Evolutionary conservation across 2,329 filamentous ascomycete genomes (phyloP).

Genomic region (Juglanconis oblonga): DNA sequence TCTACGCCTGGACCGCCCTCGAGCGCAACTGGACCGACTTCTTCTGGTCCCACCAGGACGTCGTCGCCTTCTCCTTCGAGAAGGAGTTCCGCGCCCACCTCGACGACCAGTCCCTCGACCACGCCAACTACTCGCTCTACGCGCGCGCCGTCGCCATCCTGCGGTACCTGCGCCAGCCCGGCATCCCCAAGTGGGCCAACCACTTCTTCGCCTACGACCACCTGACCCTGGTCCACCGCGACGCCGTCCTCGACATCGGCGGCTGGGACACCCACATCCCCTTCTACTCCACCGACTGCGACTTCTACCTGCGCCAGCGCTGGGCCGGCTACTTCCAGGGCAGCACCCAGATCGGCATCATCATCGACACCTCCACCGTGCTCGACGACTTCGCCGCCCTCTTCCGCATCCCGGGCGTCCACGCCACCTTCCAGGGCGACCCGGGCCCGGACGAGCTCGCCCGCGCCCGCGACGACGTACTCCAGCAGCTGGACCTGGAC

Average conservation of each 20-base stretch:
- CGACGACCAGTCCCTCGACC: slow-evolving; percentile 34
- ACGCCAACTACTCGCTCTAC: slow-evolving; percentile 39
- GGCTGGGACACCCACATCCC: slow-evolving; percentile 51
- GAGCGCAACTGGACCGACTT: slow-evolving; percentile 44
- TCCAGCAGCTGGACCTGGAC: slow-evolving; percentile 28
- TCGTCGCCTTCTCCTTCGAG: slow-evolving; percentile 44
- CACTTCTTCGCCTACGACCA: slow-evolving; percentile 50
- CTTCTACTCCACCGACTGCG: slow-evolving; percentile 49
- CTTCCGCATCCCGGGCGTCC: slow-evolving; percentile 35
- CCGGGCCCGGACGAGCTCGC: slow-evolving; percentile 27
- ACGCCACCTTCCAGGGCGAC: slow-evolving; percentile 31
- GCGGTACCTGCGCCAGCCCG: slow-evolving; percentile 30
- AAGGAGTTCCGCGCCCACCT: slow-evolving; percentile 29
- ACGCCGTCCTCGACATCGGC: slow-evolving; percentile 40
- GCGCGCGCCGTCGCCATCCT: slow-evolving; percentile 34
- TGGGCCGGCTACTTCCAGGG: slow-evolving; percentile 40
- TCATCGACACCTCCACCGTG: slow-evolving; percentile 39
- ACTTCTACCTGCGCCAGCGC: slow-evolving; percentile 42
- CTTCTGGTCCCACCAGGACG: slow-evolving; percentile 54
- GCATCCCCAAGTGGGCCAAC: slow-evolving; percentile 41
- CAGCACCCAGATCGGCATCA: slow-evolving; percentile 35
- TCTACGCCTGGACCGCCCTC: slow-evolving; percentile 43
- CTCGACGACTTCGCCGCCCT: slow-evolving; percentile 42
- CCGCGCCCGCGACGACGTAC: slow-evolving; percentile 25
- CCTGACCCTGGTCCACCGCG: slow-evolving; percentile 48